Conservation (phyloP, 78 protist species). For the Bigelowiella natans region DNA sequence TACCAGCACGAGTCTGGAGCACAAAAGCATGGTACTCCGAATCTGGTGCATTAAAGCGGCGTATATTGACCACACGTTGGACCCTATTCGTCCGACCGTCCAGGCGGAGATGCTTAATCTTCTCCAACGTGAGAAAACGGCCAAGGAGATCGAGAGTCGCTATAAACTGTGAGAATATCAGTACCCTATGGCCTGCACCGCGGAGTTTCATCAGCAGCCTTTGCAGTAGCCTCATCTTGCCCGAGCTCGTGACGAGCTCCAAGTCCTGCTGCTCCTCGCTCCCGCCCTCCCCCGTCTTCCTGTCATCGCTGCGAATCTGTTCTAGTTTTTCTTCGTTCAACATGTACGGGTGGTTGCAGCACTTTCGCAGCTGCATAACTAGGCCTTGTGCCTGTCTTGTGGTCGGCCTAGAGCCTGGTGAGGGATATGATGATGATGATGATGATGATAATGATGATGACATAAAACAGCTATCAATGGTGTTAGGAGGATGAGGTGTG, state of each 20-base stretch:
- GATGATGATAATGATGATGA: no score
- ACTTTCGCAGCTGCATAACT: conserved; percentile 16
- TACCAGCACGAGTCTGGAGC: conserved; percentile 94
- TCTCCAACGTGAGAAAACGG: conserved; percentile 29
- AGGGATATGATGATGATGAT: no score
- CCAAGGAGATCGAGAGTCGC: no score
- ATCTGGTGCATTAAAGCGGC: conserved; percentile 56
- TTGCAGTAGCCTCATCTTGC: conserved; percentile 80
- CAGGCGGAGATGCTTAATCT: neutral
- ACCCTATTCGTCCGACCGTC: conserved; percentile 25
- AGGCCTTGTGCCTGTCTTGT: no score
- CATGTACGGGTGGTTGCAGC: conserved; percentile 86
- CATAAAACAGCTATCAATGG: no score
- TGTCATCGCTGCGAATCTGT: no score
- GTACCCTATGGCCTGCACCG: conserved; percentile 57
- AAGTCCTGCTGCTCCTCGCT: neutral
- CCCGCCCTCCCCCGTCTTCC: no score
- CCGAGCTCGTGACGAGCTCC: conserved; percentile 23
- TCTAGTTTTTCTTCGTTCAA: conserved; percentile 52
- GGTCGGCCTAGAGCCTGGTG: no score
- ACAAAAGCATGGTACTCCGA: neutral
- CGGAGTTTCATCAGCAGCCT: conserved; percentile 70
- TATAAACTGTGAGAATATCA: conserved; percentile 81
- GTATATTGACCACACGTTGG: conserved; percentile 76
- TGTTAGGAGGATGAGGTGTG: no score